These are phyloP conservation scores for Erythrophleum ivorense DNA, from an alignment of 331 rosid species.

Conservation along the genomic window DNA sequence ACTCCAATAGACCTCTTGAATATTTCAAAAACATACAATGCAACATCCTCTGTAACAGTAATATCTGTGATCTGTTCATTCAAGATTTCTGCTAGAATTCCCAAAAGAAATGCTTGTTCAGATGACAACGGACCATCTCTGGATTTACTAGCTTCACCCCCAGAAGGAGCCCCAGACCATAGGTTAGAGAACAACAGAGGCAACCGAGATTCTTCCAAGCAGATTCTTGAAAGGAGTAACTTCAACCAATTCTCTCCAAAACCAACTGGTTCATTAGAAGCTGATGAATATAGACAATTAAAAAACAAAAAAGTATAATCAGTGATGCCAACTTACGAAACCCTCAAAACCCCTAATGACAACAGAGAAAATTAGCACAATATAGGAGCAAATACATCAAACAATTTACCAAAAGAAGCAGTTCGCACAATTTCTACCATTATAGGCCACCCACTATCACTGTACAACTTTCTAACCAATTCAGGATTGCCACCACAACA, in stretches of 20 bases:
- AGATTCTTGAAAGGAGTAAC: conserved; percentile 72
- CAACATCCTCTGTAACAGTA: conserved; percentile 50
- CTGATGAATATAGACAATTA: neutral
- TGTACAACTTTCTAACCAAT: conserved; percentile 46
- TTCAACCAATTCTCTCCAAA: conserved; percentile 44
- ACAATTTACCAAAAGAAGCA: conserved; percentile 55
- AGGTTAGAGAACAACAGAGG: conserved; percentile 54
- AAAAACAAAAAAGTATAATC: neutral
- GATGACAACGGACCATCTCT: conserved; percentile 41
- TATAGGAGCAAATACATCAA: neutral
- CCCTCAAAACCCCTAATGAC: neutral
- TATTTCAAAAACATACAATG: conserved; percentile 55
- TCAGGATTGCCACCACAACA: conserved; percentile 61
- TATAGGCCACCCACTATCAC: conserved; percentile 54
- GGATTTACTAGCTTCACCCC: conserved; percentile 36
- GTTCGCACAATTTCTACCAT: conserved; percentile 59
- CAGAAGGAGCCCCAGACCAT: conserved; percentile 26
- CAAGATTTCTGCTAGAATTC: conserved; percentile 58
- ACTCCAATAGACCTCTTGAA: conserved; percentile 59
- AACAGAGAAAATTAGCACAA: neutral
- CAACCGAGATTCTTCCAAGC: conserved; percentile 68
- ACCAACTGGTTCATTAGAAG: neutral
- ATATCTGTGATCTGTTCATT: conserved; percentile 59
- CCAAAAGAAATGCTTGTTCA: conserved; percentile 68
- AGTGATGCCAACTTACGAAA: neutral